Conservation (phyloP, 2,329 filamentous ascomycete species). For the Alternaria longipes region DNA sequence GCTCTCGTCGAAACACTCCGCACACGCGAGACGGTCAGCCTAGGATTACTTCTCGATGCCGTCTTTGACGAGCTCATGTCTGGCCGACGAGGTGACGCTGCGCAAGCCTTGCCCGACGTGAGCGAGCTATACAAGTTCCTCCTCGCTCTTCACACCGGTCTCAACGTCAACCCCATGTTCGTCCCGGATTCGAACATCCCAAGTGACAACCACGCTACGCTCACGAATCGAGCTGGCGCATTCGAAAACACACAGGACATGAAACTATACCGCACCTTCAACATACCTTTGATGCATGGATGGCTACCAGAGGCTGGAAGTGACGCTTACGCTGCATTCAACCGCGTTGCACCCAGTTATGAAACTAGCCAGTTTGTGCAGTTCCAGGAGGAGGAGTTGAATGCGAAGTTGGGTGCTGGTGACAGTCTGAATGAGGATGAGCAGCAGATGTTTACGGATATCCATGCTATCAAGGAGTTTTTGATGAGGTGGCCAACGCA, state of each 20-base stretch:
- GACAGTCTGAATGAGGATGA: conserved; percentile 74
- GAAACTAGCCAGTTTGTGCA: conserved; percentile 91
- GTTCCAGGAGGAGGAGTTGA: conserved; percentile 88
- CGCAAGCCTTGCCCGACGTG: conserved; percentile 79
- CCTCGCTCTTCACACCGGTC: conserved; percentile 88
- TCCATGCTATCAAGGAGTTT: conserved; percentile 84
- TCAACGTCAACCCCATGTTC: conserved; percentile 97
- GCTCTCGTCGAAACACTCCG: conserved; percentile 80
- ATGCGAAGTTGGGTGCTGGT: conserved; percentile 73
- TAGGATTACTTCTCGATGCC: conserved; percentile 85
- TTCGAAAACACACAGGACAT: conserved; percentile 92
- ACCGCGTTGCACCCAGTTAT: conserved; percentile 80
- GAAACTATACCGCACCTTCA: conserved; percentile 89
- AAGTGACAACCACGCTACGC: conserved; percentile 44
- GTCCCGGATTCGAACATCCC: conserved; percentile 63
- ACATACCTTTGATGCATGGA: conserved; percentile 87
- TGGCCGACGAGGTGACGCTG: conserved; percentile 70
- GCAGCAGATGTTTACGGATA: conserved; percentile 82
- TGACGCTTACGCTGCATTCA: conserved; percentile 73
- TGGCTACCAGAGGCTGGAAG: conserved; percentile 81
- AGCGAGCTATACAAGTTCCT: conserved; percentile 88
- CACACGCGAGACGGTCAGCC: conserved; percentile 84
- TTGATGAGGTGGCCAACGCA: conserved; percentile 84
- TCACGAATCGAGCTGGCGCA: conserved; percentile 65
- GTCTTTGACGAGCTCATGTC: conserved; percentile 95